Evolutionary conservation across 2,329 filamentous ascomycete genomes (phyloP), one percentile per base, ranked within the genome.

Genomic region (Aspergillus versicolor): DNA sequence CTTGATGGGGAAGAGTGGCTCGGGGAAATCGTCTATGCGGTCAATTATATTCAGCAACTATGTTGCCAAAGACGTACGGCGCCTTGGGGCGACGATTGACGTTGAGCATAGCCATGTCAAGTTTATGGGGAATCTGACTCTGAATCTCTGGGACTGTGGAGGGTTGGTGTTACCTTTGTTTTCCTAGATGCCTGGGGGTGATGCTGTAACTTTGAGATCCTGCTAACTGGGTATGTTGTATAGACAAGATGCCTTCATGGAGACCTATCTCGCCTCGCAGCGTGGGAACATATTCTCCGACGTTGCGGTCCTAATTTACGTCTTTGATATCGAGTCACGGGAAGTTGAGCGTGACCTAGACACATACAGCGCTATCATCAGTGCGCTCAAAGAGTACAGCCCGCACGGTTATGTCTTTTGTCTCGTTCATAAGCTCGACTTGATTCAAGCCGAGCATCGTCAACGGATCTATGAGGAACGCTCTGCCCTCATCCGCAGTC

Each of bases 21-120:
- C 93, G 0, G 94, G 94, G 54, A 99, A 99, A 78, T 97, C 92
- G 42, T 97, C 92, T 56, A 99, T 99, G 94, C 86, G 94, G 63
- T 94, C 90, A 70, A 97, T 99, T 71, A 97, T 99, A 73, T 99
- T 99, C 78, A 96, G 91, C 81, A 97, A 97, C 77, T 97, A 97
- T 74, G 92, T 97, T 63, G 94, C 94, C 56, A 92, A 95, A 71
- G 94, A 99, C 75, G 96, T 96, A 6, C 84, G 94, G 40, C 82
- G 94, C 57, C 81, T 99, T 55, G 94, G 94, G 64, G 94, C 94
- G 1, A 99, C 94, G 12, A 97, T 99, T 72, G 94, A 99, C 73
- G 94, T 99, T 59, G 94, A 99, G 76, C 90, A 97, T 69, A 97
- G 92, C 61, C 94, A 97, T 78, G 94, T 97, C 77, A 96, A 96